A percentile compares a stretch with the other conserved stretches of the same genome.
These are phyloP conservation scores for Debaryomyces singareniensis DNA, from an alignment of 1,139 yeast genomes.

Conservation along the genomic window DNA sequence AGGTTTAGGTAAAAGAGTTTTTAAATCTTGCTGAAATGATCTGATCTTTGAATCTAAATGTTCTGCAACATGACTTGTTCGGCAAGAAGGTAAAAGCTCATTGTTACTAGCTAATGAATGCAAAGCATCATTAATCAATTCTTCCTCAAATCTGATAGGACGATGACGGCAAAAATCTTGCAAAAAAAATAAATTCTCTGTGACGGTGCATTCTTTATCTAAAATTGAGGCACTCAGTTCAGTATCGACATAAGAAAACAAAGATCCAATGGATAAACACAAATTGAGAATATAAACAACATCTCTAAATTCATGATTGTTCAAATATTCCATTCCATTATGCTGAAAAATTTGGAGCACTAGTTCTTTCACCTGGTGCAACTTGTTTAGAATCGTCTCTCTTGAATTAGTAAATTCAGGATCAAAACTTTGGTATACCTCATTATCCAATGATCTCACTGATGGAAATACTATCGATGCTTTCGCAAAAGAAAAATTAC, in stretches of 20 bases:
- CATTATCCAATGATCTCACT: no score
- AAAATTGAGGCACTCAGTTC: no score
- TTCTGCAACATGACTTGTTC: background rate
- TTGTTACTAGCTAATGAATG: background rate
- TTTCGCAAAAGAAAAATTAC: no score
- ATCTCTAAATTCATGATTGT: constrained; percentile 15
- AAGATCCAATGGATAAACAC: constrained; percentile 21
- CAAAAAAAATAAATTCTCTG: background rate
- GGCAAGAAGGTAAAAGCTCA: background rate
- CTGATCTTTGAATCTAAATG: constrained; percentile 9
- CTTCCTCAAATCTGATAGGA: constrained; percentile 19
- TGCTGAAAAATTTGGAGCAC: constrained; percentile 8
- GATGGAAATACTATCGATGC: no score
- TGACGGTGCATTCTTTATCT: background rate
- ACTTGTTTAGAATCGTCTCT: no score
- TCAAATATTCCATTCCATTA: constrained; percentile 6
- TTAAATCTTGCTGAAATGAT: constrained; percentile 10
- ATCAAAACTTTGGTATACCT: no score
- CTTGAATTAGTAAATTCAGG: no score
- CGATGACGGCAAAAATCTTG: constrained; percentile 28
- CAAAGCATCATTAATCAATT: background rate
- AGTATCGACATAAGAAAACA: constrained; percentile 15
- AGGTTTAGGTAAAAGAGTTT: constrained; percentile 28
- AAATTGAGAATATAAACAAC: constrained; percentile 13
- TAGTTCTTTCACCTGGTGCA: constrained; percentile 14